These are phyloP conservation scores for Penicillium robsamsonii DNA, from an alignment of 495 filamentous ascomycete species.

Conservation along the genomic window DNA sequence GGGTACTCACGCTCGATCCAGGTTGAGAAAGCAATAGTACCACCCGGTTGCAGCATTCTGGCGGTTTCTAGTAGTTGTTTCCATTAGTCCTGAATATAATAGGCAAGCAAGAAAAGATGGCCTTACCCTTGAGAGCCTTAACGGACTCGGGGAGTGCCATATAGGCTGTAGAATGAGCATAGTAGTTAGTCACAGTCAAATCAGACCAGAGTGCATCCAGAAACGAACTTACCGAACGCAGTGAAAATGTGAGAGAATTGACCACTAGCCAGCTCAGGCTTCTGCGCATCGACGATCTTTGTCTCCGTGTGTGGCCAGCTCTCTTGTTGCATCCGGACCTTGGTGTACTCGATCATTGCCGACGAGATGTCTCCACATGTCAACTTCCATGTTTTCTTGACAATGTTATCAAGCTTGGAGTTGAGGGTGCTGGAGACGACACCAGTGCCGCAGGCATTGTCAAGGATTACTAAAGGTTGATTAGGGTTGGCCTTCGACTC, in stretches of 20 bases:
- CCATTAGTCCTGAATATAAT: neutral
- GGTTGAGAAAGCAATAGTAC: conserved; percentile 34
- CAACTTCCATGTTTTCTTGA: conserved; percentile 27
- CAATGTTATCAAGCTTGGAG: conserved; percentile 18
- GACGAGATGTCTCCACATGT: conserved; percentile 40
- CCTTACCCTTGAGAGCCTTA: conserved; percentile 34
- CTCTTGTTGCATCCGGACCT: conserved; percentile 25
- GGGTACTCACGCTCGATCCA: conserved; percentile 38
- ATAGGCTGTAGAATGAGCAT: conserved; percentile 19
- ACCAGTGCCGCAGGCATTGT: conserved; percentile 45
- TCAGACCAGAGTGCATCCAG: neutral
- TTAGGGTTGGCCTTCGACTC: conserved; percentile 20
- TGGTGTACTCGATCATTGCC: conserved; percentile 32
- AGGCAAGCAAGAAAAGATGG: neutral
- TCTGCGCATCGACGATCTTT: conserved; percentile 36
- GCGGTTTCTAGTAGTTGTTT: conserved; percentile 27
- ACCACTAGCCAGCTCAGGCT: conserved; percentile 26
- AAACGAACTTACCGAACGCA: conserved; percentile 33
- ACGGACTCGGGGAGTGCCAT: conserved; percentile 26
- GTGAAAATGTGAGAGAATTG: conserved; percentile 36
- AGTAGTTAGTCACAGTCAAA: neutral
- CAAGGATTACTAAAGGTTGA: conserved; percentile 32
- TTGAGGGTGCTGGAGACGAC: conserved; percentile 35
- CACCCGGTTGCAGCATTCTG: conserved; percentile 38
- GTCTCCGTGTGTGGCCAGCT: conserved; percentile 33